Conservation (phyloP, 2,329 filamentous ascomycete species). For the Colletotrichum neosansevieriae region DNA sequence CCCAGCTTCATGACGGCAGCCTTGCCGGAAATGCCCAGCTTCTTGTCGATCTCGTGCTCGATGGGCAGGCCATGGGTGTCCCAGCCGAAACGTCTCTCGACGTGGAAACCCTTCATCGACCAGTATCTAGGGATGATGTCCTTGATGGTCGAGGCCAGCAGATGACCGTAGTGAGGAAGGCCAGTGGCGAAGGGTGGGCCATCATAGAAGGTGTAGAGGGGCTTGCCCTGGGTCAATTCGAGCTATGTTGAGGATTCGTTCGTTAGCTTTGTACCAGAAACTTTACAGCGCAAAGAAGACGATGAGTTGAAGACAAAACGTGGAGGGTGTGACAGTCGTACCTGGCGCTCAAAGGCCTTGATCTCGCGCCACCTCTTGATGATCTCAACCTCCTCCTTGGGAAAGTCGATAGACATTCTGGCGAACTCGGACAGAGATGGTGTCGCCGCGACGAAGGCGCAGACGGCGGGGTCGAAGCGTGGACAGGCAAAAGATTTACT, state of each 20-base stretch:
- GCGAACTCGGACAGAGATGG: background rate
- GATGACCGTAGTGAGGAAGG: slow-evolving; percentile 75
- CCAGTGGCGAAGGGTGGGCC: slow-evolving; percentile 84
- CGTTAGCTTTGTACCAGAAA: background rate
- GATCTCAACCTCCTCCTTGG: slow-evolving; percentile 88
- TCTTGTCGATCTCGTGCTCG: slow-evolving; percentile 98
- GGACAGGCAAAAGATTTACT: slow-evolving; percentile 11
- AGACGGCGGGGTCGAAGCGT: background rate
- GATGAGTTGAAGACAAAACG: background rate
- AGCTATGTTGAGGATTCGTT: slow-evolving; percentile 53
- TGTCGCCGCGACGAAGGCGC: background rate
- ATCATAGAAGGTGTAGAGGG: slow-evolving; percentile 95
- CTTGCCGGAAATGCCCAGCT: slow-evolving; percentile 87
- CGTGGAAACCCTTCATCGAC: slow-evolving; percentile 96
- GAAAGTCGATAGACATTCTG: slow-evolving; percentile 89
- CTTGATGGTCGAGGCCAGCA: slow-evolving; percentile 94
- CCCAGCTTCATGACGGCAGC: slow-evolving; percentile 89
- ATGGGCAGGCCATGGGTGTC: slow-evolving; percentile 94
- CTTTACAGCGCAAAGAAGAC: background rate
- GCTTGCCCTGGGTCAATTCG: slow-evolving; percentile 84
- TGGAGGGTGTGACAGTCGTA: slow-evolving; percentile 51
- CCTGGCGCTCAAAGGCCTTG: slow-evolving; percentile 88
- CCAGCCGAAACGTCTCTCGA: slow-evolving; percentile 94
- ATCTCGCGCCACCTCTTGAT: slow-evolving; percentile 92
- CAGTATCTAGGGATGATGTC: slow-evolving; percentile 97